Evolutionary conservation across 148 eudicot species (phyloP), one percentile per base, ranked within the genome.

Genomic region (Amaranthus hypochondriacus): DNA sequence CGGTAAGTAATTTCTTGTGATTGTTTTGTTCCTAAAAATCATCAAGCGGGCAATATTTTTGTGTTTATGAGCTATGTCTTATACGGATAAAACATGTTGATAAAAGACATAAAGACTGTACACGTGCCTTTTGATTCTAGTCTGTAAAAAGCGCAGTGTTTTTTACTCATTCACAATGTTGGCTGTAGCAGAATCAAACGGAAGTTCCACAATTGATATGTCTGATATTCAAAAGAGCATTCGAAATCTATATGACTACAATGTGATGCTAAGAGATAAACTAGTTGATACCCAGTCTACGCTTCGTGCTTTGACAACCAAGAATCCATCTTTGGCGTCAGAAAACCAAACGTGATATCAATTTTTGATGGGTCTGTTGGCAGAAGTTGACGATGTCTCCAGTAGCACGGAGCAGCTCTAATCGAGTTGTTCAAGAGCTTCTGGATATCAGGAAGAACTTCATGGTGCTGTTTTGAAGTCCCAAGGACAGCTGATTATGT

Each of bases 171-270:
- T 53, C 68, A 21, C 14, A 9, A 50, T 21, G 65, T 75, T 67
- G n/a, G 43, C 48, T 55, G 51, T 71, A 70, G 72, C 73, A 80
- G 83, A 60, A 53, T 49, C 48, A 21, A 76, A 68, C 43, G 79
- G 57, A 57, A 69, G 63, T 56, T 76, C 73, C 7, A 3, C 28
- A 10, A 43, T 60, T 68, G 79, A 73, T 60, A 13, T 80, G 55
- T 79, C 85, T 9, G 89, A 86, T 74, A 77, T 91, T 67, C 87
- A 83, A 68, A 83, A 82, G 76, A 83, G 77, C 70, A 81, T 91
- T 42, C 83, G 89, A 76, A 71, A 79, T 49, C 76, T 91, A 43
- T 89, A 87, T 48, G 86, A 89, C 56, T 91, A 89, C 68, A 91
- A 86, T 64, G 79, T 73, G 48, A 81, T 82, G 83, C 85, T 91